Percentiles rank a stretch among this genome's conserved stretches.
These are phyloP conservation scores for Laburnicola sp. DNA, from an alignment of 2,329 filamentous ascomycete species.

Conservation along the genomic window DNA sequence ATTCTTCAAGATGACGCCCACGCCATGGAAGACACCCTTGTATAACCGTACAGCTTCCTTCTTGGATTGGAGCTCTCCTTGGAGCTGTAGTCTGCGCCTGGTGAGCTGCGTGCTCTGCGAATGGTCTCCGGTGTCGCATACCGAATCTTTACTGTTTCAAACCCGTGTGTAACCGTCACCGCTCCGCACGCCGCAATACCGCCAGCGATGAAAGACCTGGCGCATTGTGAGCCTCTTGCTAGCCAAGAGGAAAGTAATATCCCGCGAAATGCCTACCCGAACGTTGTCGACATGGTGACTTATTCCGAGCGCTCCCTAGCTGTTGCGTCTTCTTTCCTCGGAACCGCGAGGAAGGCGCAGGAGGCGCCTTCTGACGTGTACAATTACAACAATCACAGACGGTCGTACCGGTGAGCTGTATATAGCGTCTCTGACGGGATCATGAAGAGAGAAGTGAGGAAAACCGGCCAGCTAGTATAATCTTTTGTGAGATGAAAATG, in stretches of 20 bases:
- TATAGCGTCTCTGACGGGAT: background rate
- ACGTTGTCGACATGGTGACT: conserved; percentile 52
- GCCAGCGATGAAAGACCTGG: conserved; percentile 86
- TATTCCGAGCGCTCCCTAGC: background rate
- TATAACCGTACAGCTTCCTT: conserved; percentile 85
- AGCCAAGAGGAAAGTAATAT: background rate
- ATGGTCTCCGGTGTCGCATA: conserved; percentile 48
- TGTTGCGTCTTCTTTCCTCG: conserved; percentile 1
- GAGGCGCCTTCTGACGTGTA: background rate
- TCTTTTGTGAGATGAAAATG: conserved; percentile 10
- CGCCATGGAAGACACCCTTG: conserved; percentile 86
- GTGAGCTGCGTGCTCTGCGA: background rate
- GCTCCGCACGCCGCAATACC: conserved; percentile 96
- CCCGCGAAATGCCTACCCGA: conserved; percentile 41
- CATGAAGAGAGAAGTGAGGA: background rate
- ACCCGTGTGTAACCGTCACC: conserved; percentile 95
- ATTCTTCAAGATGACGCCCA: conserved; percentile 85
- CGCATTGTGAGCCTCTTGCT: background rate
- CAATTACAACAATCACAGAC: background rate
- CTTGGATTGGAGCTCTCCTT: conserved; percentile 90
- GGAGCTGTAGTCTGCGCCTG: conserved; percentile 76
- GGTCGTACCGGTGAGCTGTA: too few species aligned
- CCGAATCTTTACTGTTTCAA: conserved; percentile 99
- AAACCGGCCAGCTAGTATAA: conserved; percentile 8
- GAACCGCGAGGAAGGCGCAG: conserved; percentile 4